Conservation (phyloP, 176 grass and related monocot species). For the Rhynchospora tenuis region DNA sequence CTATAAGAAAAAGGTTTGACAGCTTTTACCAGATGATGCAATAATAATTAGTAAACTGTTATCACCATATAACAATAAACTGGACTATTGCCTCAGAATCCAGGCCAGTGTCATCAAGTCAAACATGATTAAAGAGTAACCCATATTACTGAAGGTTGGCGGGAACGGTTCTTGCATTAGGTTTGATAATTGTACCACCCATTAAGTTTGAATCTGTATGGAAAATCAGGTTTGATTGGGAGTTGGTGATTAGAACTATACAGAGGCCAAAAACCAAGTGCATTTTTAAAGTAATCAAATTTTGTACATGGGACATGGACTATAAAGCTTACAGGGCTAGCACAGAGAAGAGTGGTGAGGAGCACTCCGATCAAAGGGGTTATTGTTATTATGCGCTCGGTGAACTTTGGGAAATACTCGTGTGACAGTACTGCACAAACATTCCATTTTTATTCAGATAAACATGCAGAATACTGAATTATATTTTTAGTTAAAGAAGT, state of each 20-base stretch:
- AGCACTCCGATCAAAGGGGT: slow-evolving; percentile 81
- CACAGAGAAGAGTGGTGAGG: slow-evolving; percentile 95
- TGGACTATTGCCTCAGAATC: neutral
- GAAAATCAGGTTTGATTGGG: neutral
- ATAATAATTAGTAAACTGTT: neutral
- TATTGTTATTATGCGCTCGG: slow-evolving; percentile 62
- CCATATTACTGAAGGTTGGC: neutral
- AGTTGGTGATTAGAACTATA: neutral
- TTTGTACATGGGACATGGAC: neutral
- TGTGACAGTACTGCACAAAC: slow-evolving; percentile 66
- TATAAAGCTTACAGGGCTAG: slow-evolving; percentile 72
- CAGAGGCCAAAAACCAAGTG: neutral
- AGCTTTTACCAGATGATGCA: neutral
- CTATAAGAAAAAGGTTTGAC: neutral
- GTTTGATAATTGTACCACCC: neutral
- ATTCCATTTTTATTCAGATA: slow-evolving; percentile 12
- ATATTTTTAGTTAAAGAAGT: neutral
- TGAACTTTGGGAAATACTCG: slow-evolving; percentile 88
- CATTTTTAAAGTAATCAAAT: neutral
- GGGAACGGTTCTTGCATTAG: neutral
- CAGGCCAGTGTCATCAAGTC: neutral
- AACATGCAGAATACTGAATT: neutral
- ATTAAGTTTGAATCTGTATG: neutral
- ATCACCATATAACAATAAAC: neutral
- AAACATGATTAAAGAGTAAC: neutral